Evolutionary conservation across 2,329 filamentous ascomycete species (phyloP), one percentile per base, ranked within the genome.

Genomic region (Pyricularia sp.): DNA sequence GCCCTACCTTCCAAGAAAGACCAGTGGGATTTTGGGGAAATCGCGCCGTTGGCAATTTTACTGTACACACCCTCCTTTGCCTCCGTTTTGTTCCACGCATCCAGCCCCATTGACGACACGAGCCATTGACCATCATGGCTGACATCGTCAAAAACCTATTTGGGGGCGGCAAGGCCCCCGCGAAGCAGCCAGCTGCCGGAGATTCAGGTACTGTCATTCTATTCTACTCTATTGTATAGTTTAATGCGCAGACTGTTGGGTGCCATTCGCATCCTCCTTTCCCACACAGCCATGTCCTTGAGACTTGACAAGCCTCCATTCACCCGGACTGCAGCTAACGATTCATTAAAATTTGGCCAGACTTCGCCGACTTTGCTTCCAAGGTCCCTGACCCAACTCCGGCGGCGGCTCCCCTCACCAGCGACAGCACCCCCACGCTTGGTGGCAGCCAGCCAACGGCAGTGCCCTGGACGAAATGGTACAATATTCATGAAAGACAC

Each of bases 401-500:
- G 69, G 80, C 77, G 23, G 80, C 86, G 70, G 78, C 83, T 76
- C 80, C 81, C 67, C 78, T 82, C 17, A 61, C 68, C 4, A 67
- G 66, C 66, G 30, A 31, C 66, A 78, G 80, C 70, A 80, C 83
- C 70, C 80, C 84, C 71, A 79, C 83, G 69, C 78, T 84, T 70
- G 79, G 78, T 50, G 79, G 80, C 61, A 78, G 80, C 66, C 74
- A 76, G 36, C 83, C 85, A 70, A 82, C 81, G 64, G 78, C 80
- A 65, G 83, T 84, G 64, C 91, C 92, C 17, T 97, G 91, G 79
- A 97, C 93, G 67, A 93, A 92, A 83, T 99, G 95, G 95, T 99
- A 98, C 82, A 93, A 93, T 69, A 84, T 98, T 71, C 95, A 97
- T 86, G 94, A 98, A 86, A 93, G 95, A 76, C 89, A 94, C 75